A percentile compares a stretch with the other conserved stretches of the same genome.
Conservation (phyloP, 768 basidiomycete genomes). For the Tubosaeta sp. region DNA sequence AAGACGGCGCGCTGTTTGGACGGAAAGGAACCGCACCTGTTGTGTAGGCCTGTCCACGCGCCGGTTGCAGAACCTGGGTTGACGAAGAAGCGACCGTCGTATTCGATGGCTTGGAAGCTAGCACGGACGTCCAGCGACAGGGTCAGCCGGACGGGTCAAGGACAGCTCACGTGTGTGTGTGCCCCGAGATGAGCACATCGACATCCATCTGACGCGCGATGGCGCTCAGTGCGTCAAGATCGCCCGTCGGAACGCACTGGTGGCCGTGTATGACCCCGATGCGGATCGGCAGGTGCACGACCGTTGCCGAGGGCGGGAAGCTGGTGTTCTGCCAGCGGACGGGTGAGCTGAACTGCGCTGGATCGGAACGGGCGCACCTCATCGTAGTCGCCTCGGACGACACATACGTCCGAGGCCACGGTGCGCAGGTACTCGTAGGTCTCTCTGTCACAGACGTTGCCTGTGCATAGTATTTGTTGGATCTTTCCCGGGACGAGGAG, state of each 20-base stretch:
- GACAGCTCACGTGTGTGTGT: slow-evolving; percentile 83
- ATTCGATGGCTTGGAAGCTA: slow-evolving; percentile 93
- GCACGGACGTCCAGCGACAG: too few relatives aligned
- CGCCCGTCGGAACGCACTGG: slow-evolving; percentile 88
- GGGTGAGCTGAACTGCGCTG: neutral
- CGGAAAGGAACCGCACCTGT: neutral
- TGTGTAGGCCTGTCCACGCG: slow-evolving; percentile 71
- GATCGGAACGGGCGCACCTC: slow-evolving; percentile 53
- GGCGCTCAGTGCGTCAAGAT: slow-evolving; percentile 82
- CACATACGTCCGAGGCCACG: slow-evolving; percentile 88
- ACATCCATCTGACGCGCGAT: slow-evolving; percentile 97
- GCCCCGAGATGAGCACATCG: slow-evolving; percentile 89
- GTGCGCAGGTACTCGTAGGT: slow-evolving; percentile 95
- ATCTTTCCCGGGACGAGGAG: slow-evolving; percentile 95
- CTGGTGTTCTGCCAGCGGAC: slow-evolving; percentile 45
- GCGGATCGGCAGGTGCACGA: slow-evolving; percentile 79
- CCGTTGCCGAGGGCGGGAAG: slow-evolving; percentile 76
- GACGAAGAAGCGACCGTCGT: slow-evolving; percentile 88
- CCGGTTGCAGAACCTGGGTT: slow-evolving; percentile 96
- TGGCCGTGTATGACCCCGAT: slow-evolving; percentile 95
- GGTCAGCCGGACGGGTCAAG: neutral
- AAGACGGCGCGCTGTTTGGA: neutral
- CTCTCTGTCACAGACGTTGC: slow-evolving; percentile 96
- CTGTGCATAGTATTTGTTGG: slow-evolving; percentile 95
- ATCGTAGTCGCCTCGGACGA: slow-evolving; percentile 93